A percentile compares a stretch with the other conserved stretches of the same genome.
phyloP scores from a whole-genome alignment of 1,284 basidiomycete species.

The Singerocomus inundabilis region DNA sequence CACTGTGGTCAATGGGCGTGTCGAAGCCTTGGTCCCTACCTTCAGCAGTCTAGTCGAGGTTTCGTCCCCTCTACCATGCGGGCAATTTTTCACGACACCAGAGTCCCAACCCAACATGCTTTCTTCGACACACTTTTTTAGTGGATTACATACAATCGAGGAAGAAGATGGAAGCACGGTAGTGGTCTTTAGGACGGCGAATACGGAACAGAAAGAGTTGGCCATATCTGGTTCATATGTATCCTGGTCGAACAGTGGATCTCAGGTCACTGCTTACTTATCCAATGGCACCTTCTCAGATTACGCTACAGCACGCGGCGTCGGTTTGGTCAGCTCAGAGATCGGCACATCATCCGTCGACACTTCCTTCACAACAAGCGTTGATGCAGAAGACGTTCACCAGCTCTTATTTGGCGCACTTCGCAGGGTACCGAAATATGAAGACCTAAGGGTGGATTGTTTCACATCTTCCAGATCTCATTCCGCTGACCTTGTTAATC shows the following conservation, averaged over 20 bases:
- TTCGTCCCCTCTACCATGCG: background rate
- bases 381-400: constrained; percentile 11
- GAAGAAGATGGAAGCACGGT: constrained; percentile 3
- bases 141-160: constrained; percentile 5
- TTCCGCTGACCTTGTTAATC: background rate
- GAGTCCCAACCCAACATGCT: background rate
- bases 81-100: background rate
- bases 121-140: background rate
- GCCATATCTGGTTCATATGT: background rate
- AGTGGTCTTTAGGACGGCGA: background rate
- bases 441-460: constrained; percentile 18
- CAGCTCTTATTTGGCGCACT: background rate
- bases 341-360: background rate
- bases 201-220: background rate
- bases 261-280: constrained; percentile 8
- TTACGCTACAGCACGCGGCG: background rate
- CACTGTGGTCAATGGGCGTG: background rate
- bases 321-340: background rate
- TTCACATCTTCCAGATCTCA: background rate
- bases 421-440: constrained; percentile 20
- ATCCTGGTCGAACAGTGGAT: background rate
- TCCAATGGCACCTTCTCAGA: constrained; percentile 10
- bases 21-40: background rate
- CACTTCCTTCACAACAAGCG: constrained; percentile 25
- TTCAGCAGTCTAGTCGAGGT: background rate